These are phyloP conservation scores for Williopsis jadinii DNA, from an alignment of 1,139 yeast species.

Conservation along the genomic window DNA sequence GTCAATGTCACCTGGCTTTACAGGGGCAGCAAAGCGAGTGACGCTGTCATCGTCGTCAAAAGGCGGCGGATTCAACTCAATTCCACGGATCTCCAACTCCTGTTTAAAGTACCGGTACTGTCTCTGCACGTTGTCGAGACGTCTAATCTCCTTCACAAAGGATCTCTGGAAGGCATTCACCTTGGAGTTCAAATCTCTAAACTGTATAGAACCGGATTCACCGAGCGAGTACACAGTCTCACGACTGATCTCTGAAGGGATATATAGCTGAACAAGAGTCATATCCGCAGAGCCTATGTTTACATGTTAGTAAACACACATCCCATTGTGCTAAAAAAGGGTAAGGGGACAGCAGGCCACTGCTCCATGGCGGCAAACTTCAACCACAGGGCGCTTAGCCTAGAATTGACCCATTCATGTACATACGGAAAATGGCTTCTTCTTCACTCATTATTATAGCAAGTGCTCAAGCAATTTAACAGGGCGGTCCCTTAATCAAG, in stretches of 20 bases:
- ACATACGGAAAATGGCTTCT: conserved; percentile 32
- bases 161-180: conserved; percentile 82
- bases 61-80: conserved; percentile 38
- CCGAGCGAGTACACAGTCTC: conserved; percentile 83
- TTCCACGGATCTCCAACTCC: conserved; percentile 42
- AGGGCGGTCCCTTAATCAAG: not conserved
- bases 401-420: not conserved
- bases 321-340: not conserved
- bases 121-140: conserved; percentile 56
- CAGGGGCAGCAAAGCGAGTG: conserved; percentile 18
- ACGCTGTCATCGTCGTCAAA: conserved; percentile 33
- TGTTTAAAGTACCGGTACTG: conserved; percentile 38
- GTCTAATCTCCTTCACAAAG: conserved; percentile 74
- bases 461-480: not conserved
- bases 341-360: conserved; percentile 8
- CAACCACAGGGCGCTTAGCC: not conserved
- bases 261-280: conserved; percentile 85
- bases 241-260: conserved; percentile 86
- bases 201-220: conserved; percentile 75
- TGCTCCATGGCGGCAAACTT: no score
- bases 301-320: not conserved
- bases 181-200: conserved; percentile 78
- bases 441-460: conserved; percentile 1
- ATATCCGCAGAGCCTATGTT: conserved; percentile 75
- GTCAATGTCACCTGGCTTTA: conserved; percentile 59